Conservation (phyloP, 1,139 yeast species). For the Lizanozyma gosingica region DNA sequence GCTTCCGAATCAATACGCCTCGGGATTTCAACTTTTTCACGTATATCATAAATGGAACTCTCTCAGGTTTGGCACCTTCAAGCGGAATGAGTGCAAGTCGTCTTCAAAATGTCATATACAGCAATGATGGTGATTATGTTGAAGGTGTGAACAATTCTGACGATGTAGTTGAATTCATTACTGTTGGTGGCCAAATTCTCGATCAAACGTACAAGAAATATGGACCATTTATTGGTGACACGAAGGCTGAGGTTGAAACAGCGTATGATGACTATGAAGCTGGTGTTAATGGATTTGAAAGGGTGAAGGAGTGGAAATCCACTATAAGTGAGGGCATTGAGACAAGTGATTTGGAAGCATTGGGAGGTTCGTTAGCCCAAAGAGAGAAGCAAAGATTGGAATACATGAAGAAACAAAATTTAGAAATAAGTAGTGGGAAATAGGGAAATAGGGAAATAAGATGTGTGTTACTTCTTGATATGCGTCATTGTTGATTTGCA, state of each 20-base stretch:
- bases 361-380: background rate
- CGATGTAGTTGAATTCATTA: conserved; percentile 44
- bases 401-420: background rate
- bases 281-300: conserved; percentile 67
- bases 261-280: conserved; percentile 66
- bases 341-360: background rate
- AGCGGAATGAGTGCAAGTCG: conserved; percentile 53
- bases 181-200: conserved; percentile 70
- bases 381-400: background rate
- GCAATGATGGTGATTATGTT: background rate
- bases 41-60: conserved; percentile 60
- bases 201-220: conserved; percentile 78
- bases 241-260: conserved; percentile 50
- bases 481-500: too few relatives aligned
- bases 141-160: conserved; percentile 9
- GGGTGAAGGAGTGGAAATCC: conserved; percentile 58
- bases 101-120: conserved; percentile 27
- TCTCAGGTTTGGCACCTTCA: conserved; percentile 55
- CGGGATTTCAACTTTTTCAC: conserved; percentile 62
- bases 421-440: background rate
- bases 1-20: conserved; percentile 54
- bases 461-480: too few relatives aligned
- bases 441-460: too few relatives aligned
- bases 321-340: conserved; percentile 53
- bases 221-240: conserved; percentile 81